Evolutionary conservation across 2,329 filamentous ascomycete species (phyloP).

Genomic region (Zymoseptoria pseudotritici): DNA sequence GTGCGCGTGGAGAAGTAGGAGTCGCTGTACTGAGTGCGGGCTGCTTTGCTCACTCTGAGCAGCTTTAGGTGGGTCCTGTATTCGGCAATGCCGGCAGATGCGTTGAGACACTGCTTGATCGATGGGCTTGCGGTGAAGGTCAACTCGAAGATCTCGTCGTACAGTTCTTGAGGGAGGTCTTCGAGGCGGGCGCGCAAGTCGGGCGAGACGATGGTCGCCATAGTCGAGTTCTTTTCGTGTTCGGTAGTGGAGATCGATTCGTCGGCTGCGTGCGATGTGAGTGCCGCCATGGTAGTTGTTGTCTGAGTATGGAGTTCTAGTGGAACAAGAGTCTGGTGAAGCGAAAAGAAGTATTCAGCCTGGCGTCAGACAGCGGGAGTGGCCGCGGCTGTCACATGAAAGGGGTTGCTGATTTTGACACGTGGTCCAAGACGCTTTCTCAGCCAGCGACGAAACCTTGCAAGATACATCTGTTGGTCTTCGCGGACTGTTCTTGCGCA

Average conservation of each 20-base stretch:
- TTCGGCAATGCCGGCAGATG: too few relatives aligned
- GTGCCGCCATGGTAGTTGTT: neutral
- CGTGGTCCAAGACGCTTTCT: neutral
- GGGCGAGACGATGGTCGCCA: neutral
- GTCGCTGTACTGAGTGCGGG: neutral
- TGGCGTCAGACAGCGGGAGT: neutral
- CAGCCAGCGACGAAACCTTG: neutral
- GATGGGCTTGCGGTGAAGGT: neutral
- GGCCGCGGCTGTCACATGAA: neutral
- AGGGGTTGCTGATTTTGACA: neutral
- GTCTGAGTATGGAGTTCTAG: neutral
- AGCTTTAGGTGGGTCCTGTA: neutral
- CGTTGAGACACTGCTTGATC: too few relatives aligned
- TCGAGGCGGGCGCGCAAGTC: neutral
- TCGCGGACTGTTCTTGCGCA: neutral
- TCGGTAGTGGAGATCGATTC: neutral
- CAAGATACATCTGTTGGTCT: neutral
- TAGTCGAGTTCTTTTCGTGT: neutral
- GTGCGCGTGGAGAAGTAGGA: neutral
- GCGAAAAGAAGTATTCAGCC: neutral
- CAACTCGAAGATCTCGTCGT: neutral
- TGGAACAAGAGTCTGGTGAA: neutral
- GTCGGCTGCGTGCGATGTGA: neutral
- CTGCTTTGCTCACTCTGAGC: neutral
- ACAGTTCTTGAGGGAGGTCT: neutral